A percentile compares a stretch with the other conserved stretches of the same genome.
Evolutionary conservation across 2,329 filamentous ascomycete genomes (phyloP).

Genomic region (Pseudogymnoascus sp.): DNA sequence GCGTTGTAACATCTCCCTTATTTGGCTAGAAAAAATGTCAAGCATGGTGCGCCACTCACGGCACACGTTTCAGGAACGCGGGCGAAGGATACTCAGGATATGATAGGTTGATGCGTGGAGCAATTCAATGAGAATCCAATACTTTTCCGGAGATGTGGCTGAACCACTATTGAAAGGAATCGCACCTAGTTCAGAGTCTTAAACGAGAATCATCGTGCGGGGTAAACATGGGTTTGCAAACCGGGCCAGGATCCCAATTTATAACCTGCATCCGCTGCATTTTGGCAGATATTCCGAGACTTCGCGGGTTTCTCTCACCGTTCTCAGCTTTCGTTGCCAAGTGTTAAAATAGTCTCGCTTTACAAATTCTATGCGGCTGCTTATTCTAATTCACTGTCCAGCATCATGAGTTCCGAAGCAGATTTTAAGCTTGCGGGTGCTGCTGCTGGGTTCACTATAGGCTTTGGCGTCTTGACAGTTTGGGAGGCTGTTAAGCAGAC

Average conservation of each 20-base stretch:
- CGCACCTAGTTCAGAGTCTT: background rate
- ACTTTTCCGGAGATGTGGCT: background rate
- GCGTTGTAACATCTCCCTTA: background rate
- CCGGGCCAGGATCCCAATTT: background rate
- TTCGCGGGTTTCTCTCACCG: background rate
- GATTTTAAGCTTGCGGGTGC: slow-evolving; percentile 24
- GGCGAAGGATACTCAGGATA: background rate
- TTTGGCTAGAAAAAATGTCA: background rate
- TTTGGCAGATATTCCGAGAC: background rate
- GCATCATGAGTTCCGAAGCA: background rate
- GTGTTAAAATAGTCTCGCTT: background rate
- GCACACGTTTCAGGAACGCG: background rate
- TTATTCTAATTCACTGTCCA: background rate
- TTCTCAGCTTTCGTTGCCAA: background rate
- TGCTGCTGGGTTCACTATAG: slow-evolving; percentile 30
- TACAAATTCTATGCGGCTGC: background rate
- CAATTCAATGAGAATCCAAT: background rate
- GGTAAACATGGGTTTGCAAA: background rate
- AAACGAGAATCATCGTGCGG: background rate
- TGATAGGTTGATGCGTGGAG: background rate
- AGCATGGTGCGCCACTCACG: background rate
- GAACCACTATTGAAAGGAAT: background rate
- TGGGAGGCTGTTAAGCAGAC: slow-evolving; percentile 31
- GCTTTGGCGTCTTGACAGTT: slow-evolving; percentile 28
- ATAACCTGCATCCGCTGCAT: background rate